A percentile compares a stretch with the other conserved stretches of the same genome.
phyloP scores from a whole-genome alignment of 257 asterid species.

The Plantago ovata region DNA sequence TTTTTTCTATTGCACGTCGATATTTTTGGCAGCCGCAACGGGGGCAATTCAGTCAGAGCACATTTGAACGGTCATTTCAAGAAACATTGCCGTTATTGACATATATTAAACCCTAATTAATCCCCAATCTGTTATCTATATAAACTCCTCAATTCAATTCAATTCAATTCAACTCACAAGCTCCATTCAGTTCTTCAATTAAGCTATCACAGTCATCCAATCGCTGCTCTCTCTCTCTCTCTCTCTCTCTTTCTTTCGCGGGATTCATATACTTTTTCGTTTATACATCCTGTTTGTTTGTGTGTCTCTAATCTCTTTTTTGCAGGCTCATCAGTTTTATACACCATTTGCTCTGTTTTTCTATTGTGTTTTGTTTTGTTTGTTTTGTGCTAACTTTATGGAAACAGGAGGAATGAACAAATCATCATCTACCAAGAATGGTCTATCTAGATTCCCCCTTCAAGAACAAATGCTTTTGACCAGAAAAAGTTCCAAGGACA shows the following conservation, averaged over 20 bases:
- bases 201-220: neutral
- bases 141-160: conserved; percentile 19
- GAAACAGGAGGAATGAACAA: conserved; percentile 42
- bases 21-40: too few species aligned
- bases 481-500: conserved; percentile 38
- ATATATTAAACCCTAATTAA: neutral
- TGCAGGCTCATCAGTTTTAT: conserved; percentile 39
- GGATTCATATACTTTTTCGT: too few species aligned
- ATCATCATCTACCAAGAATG: conserved; percentile 32
- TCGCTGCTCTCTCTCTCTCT: too few species aligned
- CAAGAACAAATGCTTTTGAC: conserved; percentile 37
- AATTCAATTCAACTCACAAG: conserved; percentile 13
- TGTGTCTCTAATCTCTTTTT: conserved; percentile 19
- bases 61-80: conserved; percentile 41
- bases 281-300: conserved; percentile 21
- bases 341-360: neutral
- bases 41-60: conserved; percentile 22
- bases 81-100: conserved; percentile 44
- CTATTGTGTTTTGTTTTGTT: neutral
- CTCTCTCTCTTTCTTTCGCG: too few species aligned
- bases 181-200: neutral
- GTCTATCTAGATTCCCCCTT: conserved; percentile 37
- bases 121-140: conserved; percentile 12
- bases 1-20: too few species aligned
- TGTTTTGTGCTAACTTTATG: conserved; percentile 36